Base-by-base conservation (phyloP, 768 basidiomycete species). In the Royoungia palumana region DNA sequence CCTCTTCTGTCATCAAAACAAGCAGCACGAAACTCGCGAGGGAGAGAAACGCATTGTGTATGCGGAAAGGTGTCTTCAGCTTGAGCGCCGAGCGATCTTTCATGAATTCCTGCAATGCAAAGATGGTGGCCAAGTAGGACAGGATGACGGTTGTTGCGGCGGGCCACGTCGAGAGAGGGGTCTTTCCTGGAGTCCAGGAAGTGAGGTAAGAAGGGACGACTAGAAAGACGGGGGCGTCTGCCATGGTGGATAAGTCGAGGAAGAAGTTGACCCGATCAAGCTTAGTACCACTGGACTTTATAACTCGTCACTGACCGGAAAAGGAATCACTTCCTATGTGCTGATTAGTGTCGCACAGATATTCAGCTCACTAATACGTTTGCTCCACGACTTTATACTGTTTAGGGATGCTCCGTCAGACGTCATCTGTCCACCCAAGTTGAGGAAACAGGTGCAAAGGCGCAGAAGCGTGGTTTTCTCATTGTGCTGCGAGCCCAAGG, bases 41-140 rank as follows among this genome's bases (percentile, higher is more conserved):
- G 57, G 89, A 91, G 51, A 98, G 80, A 64, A 94, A 66, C 46
- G 90, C 72, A 69, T 96, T 97, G 73, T 97, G 94, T 22, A 75
- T 57, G 72, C 89, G 89, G 75, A 94, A 94, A 36, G 85, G 75
- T 45, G 75, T 69, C 44, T 80, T 87, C 61, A 95, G 80, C 70
- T 80, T 85, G 64, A 79, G 71, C 1, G 91, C 75, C 57, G 76
- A 73, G 49, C 76, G 73, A 62, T 79, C 80, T 76, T 82, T 87
- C 92, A 96, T 94, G 64, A 88, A 61, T 49, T 82, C 83, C 65
- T 84, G 82, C 42, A 89, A 76, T 46, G 84, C 80, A 61, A 96
- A 94, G 60, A 97, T 81, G 73, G 86, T 70, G 66, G 80, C 81
- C 61, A 98, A 79, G 75, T 97, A 98, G 42, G 78, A 76, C 24